These are phyloP conservation scores for Apophysomyces sp. DNA, from an alignment of 371 early-diverging fungal species.

Conservation along the genomic window DNA sequence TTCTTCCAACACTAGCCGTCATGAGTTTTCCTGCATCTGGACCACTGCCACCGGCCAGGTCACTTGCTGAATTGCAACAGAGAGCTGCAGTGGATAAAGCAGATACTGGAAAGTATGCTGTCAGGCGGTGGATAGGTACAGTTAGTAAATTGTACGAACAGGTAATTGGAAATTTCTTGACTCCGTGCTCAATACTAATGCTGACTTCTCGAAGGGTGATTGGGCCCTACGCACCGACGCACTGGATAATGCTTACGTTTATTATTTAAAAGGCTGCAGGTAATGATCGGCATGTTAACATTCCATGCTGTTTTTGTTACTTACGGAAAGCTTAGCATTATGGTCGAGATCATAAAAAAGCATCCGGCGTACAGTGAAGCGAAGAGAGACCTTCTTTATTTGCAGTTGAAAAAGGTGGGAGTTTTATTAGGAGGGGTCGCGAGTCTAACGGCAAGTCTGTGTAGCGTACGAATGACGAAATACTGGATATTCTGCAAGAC, in stretches of 20 bases:
- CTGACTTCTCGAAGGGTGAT: constrained; percentile 25
- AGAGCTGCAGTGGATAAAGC: constrained; percentile 11
- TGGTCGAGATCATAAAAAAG: constrained; percentile 51
- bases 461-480: constrained; percentile 33
- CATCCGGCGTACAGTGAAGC: constrained; percentile 41
- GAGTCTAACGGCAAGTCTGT: too few relatives aligned
- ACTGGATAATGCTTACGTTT: constrained; percentile 45
- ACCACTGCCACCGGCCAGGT: neutral
- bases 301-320: neutral
- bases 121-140: constrained; percentile 12
- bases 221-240: constrained; percentile 26
- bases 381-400: constrained; percentile 39
- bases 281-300: constrained; percentile 10
- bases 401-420: constrained; percentile 45
- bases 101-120: constrained; percentile 16
- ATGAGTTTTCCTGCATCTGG: neutral
- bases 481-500: constrained; percentile 23
- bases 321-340: constrained; percentile 38
- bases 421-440: constrained; percentile 2
- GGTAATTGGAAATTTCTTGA: constrained; percentile 3
- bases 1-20: neutral
- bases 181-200: neutral
- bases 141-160: constrained; percentile 15
- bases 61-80: constrained; percentile 11
- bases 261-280: constrained; percentile 45